Evolutionary conservation across 164 flowering plant species (phyloP).

Genomic region (Kingdonia uniflora): DNA sequence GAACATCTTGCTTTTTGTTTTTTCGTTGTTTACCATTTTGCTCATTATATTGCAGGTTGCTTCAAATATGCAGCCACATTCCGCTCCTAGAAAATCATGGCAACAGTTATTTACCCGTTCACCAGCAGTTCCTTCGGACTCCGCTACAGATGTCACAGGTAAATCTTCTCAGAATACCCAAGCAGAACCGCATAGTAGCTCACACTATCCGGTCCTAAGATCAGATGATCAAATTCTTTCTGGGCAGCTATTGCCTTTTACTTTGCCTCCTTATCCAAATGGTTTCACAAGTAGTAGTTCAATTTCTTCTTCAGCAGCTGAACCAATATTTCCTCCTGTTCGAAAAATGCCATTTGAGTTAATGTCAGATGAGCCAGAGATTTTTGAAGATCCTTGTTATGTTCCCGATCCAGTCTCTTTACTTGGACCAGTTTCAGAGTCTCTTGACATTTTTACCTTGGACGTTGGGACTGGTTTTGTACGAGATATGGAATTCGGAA

Average conservation of each 20-base stretch:
- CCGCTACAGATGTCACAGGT: slow-evolving; percentile 40
- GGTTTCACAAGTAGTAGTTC: slow-evolving; percentile 26
- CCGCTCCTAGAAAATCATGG: slow-evolving; percentile 77
- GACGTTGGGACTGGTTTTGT: slow-evolving; percentile 57
- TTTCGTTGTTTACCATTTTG: slow-evolving; percentile 6
- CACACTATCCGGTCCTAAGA: slow-evolving; percentile 23
- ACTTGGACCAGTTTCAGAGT: slow-evolving; percentile 96
- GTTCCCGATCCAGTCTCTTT: slow-evolving; percentile 77
- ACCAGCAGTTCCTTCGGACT: slow-evolving; percentile 29
- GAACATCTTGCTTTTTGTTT: not conserved
- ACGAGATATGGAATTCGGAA: slow-evolving; percentile 30
- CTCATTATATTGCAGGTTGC: slow-evolving; percentile 27
- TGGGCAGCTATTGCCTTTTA: slow-evolving; percentile 52
- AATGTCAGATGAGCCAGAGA: slow-evolving; percentile 58
- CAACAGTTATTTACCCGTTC: slow-evolving; percentile 81
- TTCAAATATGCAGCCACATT: slow-evolving; percentile 31
- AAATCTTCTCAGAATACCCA: slow-evolving; percentile 39
- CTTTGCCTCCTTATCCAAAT: slow-evolving; percentile 32
- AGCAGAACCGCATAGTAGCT: slow-evolving; percentile 26
- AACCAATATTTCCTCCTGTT: slow-evolving; percentile 30
- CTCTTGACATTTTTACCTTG: slow-evolving; percentile 78
- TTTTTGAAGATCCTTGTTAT: slow-evolving; percentile 91
- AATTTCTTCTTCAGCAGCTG: slow-evolving; percentile 34
- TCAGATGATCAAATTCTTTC: slow-evolving; percentile 51
- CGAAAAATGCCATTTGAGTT: slow-evolving; percentile 32